These are phyloP conservation scores for Geotrichum candidum DNA, from an alignment of 1,139 yeast genomes.

Conservation along the genomic window DNA sequence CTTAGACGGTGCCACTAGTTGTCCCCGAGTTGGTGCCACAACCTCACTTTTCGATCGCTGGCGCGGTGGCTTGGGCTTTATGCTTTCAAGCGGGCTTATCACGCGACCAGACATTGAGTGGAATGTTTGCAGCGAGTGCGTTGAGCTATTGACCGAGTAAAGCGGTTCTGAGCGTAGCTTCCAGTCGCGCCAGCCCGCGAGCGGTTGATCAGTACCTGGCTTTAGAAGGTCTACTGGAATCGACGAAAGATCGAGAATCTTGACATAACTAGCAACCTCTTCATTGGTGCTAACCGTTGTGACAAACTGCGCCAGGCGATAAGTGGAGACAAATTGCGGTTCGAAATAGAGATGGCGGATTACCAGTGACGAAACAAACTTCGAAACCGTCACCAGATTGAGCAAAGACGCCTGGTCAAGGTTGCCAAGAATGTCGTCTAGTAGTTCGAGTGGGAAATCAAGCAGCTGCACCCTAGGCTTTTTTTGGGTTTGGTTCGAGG, in stretches of 20 bases:
- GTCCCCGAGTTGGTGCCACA: background rate
- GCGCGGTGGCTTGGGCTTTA: background rate
- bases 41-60: constrained; percentile 1
- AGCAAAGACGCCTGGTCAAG: constrained; percentile 19
- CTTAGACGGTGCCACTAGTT: background rate
- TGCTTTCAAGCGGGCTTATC: background rate
- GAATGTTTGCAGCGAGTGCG: background rate
- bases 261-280: constrained; percentile 51
- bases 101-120: background rate
- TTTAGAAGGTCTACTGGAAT: constrained; percentile 27
- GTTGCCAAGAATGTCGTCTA: constrained; percentile 17
- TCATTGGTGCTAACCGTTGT: constrained; percentile 53
- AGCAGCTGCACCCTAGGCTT: constrained; percentile 1
- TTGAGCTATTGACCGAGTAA: constrained; percentile 33
- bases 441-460: constrained; percentile 22
- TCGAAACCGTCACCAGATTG: constrained; percentile 18
- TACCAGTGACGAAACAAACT: constrained; percentile 11
- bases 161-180: constrained; percentile 65
- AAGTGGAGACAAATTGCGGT: constrained; percentile 60
- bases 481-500: background rate
- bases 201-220: constrained; percentile 39
- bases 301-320: constrained; percentile 71
- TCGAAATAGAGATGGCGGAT: constrained; percentile 40
- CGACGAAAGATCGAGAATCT: constrained; percentile 51
- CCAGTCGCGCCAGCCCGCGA: constrained; percentile 86